phyloP scores from a whole-genome alignment of 805 yeast species.

The Starmerella bombicola region DNA sequence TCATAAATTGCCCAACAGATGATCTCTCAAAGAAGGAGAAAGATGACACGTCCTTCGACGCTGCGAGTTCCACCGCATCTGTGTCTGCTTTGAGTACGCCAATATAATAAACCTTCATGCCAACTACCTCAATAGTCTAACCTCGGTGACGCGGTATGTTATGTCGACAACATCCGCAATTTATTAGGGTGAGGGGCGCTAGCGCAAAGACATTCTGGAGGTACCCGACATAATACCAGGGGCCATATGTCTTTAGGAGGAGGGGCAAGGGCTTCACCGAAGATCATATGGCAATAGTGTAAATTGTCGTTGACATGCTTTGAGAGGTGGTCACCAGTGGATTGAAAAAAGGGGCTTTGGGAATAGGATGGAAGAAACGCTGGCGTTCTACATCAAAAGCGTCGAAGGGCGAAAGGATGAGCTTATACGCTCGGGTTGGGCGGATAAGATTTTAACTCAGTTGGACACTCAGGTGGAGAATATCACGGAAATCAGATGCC shows the following conservation, averaged over 20 bases:
- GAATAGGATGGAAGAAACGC: conserved; percentile 3
- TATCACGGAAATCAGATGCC: conserved; percentile 38
- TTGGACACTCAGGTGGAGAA: conserved; percentile 2
- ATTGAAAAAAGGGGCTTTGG: no score
- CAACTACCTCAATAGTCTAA: no score
- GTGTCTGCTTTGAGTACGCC: conserved; percentile 64
- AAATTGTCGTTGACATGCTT: no score
- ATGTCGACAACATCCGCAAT: no score
- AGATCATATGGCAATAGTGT: no score
- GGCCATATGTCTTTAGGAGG: no score
- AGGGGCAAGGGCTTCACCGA: no score
- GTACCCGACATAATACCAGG: no score
- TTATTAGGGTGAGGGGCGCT: no score
- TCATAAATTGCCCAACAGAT: conserved; percentile 82
- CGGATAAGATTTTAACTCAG: conserved; percentile 1
- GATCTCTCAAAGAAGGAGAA: conserved; percentile 81
- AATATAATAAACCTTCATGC: conserved; percentile 89
- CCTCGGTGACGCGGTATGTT: no score
- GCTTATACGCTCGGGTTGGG: conserved; percentile 9
- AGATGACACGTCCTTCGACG: conserved; percentile 70
- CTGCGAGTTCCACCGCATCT: conserved; percentile 57
- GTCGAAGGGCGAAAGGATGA: conserved; percentile 11
- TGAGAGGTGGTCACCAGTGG: no score
- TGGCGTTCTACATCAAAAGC: conserved; percentile 12
- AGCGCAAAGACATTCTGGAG: no score